phyloP scores from a whole-genome alignment of 2,329 filamentous ascomycete genomes.

The Beauveria asiatica region DNA sequence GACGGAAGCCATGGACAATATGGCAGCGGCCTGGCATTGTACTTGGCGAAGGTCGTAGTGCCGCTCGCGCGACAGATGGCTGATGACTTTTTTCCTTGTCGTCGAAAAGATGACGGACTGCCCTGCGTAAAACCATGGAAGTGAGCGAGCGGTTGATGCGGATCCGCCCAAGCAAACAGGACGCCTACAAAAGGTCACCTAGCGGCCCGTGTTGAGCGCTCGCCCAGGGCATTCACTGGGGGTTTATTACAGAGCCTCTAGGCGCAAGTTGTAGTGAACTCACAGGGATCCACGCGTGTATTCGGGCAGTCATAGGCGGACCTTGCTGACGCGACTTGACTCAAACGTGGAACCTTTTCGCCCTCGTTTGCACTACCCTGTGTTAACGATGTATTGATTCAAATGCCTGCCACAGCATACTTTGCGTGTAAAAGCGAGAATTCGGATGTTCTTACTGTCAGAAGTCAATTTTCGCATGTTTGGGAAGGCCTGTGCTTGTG shows the following conservation, averaged over 20 bases:
- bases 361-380: not conserved
- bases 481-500: too few species aligned
- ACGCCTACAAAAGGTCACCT: not conserved
- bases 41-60: slow-evolving; percentile 13
- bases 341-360: not conserved
- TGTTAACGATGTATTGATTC: too few species aligned
- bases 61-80: not conserved
- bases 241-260: not conserved
- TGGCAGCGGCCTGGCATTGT: slow-evolving; percentile 29
- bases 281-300: not conserved
- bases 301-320: too few species aligned
- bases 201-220: not conserved
- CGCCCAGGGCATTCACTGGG: not conserved
- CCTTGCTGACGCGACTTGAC: not conserved
- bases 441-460: not conserved
- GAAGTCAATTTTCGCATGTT: too few species aligned
- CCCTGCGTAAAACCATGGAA: not conserved
- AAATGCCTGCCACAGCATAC: not conserved
- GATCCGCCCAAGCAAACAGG: not conserved
- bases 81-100: not conserved
- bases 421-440: not conserved
- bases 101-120: not conserved
- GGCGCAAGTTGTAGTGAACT: not conserved
- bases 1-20: slow-evolving; percentile 40
- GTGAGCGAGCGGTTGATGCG: slow-evolving; percentile 1